phyloP scores from a whole-genome alignment of 2,329 filamentous ascomycete genomes.

The Penicillium paneum region DNA sequence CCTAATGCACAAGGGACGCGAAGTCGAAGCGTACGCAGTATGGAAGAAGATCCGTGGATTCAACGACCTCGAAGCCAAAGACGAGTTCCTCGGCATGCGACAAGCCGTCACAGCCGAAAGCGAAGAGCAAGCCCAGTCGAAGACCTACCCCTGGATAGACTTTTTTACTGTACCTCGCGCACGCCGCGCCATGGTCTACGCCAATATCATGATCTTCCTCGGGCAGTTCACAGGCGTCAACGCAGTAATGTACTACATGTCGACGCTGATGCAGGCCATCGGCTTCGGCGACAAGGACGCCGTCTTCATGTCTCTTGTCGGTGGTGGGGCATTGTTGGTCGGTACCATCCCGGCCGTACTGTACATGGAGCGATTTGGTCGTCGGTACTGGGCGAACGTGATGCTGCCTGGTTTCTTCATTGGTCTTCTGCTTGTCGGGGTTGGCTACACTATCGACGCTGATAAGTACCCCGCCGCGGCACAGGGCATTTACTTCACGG shows the following conservation, averaged over 20 bases:
- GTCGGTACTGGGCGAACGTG: constrained; percentile 70
- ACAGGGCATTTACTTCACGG: constrained; percentile 62
- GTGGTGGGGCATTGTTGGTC: constrained; percentile 63
- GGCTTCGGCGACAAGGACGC: constrained; percentile 59
- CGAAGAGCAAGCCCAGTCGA: constrained; percentile 51
- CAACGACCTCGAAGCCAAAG: constrained; percentile 54
- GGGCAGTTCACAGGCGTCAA: constrained; percentile 71
- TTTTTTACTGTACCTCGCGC: constrained; percentile 68
- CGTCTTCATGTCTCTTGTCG: constrained; percentile 71
- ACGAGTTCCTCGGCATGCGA: constrained; percentile 72
- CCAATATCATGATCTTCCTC: constrained; percentile 66
- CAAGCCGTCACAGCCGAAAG: constrained; percentile 59
- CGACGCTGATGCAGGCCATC: constrained; percentile 63
- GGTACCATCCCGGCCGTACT: constrained; percentile 67
- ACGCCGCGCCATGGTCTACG: constrained; percentile 64
- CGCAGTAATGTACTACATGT: constrained; percentile 71
- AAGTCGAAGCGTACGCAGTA: constrained; percentile 61
- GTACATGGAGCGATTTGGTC: constrained; percentile 69
- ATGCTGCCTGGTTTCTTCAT: constrained; percentile 72
- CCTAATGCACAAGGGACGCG: constrained; percentile 64
- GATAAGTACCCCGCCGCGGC: constrained; percentile 47
- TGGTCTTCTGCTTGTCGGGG: constrained; percentile 64
- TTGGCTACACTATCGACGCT: constrained; percentile 57
- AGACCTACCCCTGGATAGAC: constrained; percentile 66
- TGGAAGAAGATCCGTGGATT: constrained; percentile 71